Percentiles rank a stretch among this genome's conserved stretches.
phyloP scores from a whole-genome alignment of 345 rosid genomes.

The Odontarrhena argentea region DNA sequence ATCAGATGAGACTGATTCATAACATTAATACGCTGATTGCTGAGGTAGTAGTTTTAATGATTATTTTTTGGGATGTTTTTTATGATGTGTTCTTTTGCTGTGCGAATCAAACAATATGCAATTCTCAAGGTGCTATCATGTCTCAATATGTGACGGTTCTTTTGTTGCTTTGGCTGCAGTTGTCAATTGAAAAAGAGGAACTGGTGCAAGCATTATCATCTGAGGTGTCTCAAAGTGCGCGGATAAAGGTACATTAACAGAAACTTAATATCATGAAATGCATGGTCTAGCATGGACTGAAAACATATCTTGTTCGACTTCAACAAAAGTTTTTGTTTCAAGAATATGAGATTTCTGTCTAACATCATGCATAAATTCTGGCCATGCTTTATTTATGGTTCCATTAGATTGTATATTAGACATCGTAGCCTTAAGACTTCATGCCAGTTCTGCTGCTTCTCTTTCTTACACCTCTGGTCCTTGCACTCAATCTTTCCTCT shows the following conservation, averaged over 20 bases:
- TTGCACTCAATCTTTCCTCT: background rate
- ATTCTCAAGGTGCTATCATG: constrained; percentile 13
- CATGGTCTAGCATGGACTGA: background rate
- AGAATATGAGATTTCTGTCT: constrained; percentile 1
- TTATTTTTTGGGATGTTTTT: background rate
- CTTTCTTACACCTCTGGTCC: background rate
- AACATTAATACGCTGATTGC: constrained; percentile 70
- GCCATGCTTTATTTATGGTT: background rate
- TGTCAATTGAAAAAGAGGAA: constrained; percentile 87
- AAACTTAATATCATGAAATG: background rate
- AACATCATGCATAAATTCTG: constrained; percentile 5
- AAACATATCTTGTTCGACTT: constrained; percentile 10
- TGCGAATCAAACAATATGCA: background rate
- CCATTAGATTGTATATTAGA: constrained; percentile 1
- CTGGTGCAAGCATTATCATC: constrained; percentile 72
- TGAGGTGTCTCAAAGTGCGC: constrained; percentile 69
- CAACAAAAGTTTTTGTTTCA: background rate
- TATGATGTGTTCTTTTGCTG: background rate
- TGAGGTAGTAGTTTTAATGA: constrained; percentile 56
- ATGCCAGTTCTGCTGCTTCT: constrained; percentile 1
- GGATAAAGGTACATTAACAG: constrained; percentile 61
- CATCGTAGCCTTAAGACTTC: background rate
- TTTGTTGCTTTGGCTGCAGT: constrained; percentile 51
- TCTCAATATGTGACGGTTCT: constrained; percentile 8
- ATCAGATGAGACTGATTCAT: constrained; percentile 74